These are phyloP conservation scores for Acrocalymma vagum DNA, from an alignment of 2,329 filamentous ascomycete genomes.

Conservation along the genomic window DNA sequence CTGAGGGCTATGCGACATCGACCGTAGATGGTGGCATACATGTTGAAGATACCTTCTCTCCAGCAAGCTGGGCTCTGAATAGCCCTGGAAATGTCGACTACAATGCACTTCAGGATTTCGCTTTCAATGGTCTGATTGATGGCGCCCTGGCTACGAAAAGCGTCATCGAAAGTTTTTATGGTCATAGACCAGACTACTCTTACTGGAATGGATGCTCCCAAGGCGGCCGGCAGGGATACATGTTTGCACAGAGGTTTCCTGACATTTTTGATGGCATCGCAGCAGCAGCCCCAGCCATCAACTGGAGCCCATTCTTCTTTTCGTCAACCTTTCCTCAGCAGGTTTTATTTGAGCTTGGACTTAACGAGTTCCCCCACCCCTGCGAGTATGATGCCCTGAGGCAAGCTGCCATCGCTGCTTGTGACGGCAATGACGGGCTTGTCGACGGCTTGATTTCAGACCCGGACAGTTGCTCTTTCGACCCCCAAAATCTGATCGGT, in stretches of 20 bases:
- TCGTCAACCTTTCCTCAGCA: constrained; percentile 25
- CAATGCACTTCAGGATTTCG: constrained; percentile 35
- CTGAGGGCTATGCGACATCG: constrained; percentile 19
- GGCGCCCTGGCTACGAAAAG: constrained; percentile 22
- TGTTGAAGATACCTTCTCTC: not conserved
- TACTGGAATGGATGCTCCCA: constrained; percentile 46
- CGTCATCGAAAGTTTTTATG: constrained; percentile 30
- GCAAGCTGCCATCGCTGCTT: constrained; percentile 21
- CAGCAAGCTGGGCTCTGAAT: constrained; percentile 7
- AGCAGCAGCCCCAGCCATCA: constrained; percentile 34
- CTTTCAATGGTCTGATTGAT: constrained; percentile 36
- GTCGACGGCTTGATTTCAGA: constrained; percentile 28
- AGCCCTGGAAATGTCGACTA: constrained; percentile 16
- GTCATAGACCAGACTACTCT: constrained; percentile 33
- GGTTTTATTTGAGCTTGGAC: constrained; percentile 5
- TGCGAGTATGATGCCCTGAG: constrained; percentile 36
- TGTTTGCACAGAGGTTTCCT: constrained; percentile 39
- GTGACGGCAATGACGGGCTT: constrained; percentile 30
- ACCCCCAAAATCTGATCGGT: constrained; percentile 15
- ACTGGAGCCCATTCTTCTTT: constrained; percentile 20
- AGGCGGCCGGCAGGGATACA: constrained; percentile 41
- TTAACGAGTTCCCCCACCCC: constrained; percentile 8
- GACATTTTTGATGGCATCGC: constrained; percentile 37
- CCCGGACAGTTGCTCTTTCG: constrained; percentile 28
- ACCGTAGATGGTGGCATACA: constrained; percentile 2